Evolutionary conservation across 192 early-diverging fungal species (phyloP), one percentile per base, ranked within the genome.

Genomic region (Podila horticola): DNA sequence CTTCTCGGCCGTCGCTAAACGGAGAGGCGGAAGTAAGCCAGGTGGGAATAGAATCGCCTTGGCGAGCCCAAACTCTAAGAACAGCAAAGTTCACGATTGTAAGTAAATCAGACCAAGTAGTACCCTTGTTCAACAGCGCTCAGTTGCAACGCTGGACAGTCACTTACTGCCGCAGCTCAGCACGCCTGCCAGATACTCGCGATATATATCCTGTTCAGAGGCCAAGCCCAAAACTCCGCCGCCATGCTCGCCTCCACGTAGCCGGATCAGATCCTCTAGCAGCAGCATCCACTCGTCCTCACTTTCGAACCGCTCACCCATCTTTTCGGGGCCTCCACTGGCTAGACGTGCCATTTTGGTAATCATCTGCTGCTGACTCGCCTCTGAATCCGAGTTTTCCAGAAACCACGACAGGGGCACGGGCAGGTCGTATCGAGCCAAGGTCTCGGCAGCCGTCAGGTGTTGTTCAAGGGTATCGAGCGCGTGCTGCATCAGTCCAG

Each of bases 201-300:
- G 85, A 58, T 89, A 86, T n/a, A 92, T 90, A 28, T 92, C 91
- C 51, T 83, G 67, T 22, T 74, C 64, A n/a, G 79, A 82, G 24
- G 93, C 79, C 49, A 76, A 66, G 20, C 83, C 86, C 30, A 94
- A 84, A 12, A 93, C 83, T 5, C 86, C 87, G 9, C 83, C 74
- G 9, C 75, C 79, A 31, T 73, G 58, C 12, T 84, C 87, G 45
- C 82, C 67, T 45, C 82, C 86, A 33, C 88, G 74, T 17, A 94
- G 58, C 0, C 84, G 83, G 6, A 90, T 64, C 83, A 94, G 89
- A 76, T 93, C 88, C 22, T 91, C 89, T 58, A 91, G 71, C 29
- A 94, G 76, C 24, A 82, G 75, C 41, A 75, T 79, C 91, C 92
- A 94, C 45, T 92, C 90, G 69, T 92, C 90, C 48, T 93, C 91